Conservation (phyloP, 495 filamentous ascomycete genomes). For the Neurospora intermedia region DNA sequence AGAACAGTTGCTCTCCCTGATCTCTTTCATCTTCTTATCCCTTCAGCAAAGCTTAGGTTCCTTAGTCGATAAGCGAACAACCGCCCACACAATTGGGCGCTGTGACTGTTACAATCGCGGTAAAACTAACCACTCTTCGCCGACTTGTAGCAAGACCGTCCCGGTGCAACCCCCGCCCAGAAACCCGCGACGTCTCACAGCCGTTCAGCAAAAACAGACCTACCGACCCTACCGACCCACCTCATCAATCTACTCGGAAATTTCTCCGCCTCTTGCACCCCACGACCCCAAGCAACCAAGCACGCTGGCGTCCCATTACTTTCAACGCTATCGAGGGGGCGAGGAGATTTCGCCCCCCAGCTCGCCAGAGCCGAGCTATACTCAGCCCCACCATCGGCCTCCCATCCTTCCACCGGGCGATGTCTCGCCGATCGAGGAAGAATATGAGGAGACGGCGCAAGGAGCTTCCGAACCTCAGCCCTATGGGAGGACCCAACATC, state of each 20-base stretch:
- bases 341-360: constrained; percentile 38
- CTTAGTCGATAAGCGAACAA: neutral
- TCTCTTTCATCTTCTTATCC: too few species aligned
- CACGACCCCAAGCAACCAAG: constrained; percentile 20
- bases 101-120: neutral
- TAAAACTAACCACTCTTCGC: neutral
- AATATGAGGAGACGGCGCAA: constrained; percentile 4
- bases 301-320: constrained; percentile 19
- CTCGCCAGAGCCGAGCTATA: constrained; percentile 31
- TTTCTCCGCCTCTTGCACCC: constrained; percentile 14
- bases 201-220: constrained; percentile 18
- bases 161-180: constrained; percentile 24
- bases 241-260: constrained; percentile 31
- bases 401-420: constrained; percentile 14
- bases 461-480: neutral
- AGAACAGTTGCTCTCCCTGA: neutral
- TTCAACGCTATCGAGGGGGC: constrained; percentile 20
- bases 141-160: constrained; percentile 17
- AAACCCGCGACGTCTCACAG: constrained; percentile 20
- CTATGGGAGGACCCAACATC: neutral
- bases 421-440: constrained; percentile 45
- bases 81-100: neutral
- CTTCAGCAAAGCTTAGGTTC: too few species aligned
- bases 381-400: constrained; percentile 10
- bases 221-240: constrained; percentile 25